Evolutionary conservation across 2,329 filamentous ascomycete species (phyloP).

Genomic region (Venturia aucupariae): DNA sequence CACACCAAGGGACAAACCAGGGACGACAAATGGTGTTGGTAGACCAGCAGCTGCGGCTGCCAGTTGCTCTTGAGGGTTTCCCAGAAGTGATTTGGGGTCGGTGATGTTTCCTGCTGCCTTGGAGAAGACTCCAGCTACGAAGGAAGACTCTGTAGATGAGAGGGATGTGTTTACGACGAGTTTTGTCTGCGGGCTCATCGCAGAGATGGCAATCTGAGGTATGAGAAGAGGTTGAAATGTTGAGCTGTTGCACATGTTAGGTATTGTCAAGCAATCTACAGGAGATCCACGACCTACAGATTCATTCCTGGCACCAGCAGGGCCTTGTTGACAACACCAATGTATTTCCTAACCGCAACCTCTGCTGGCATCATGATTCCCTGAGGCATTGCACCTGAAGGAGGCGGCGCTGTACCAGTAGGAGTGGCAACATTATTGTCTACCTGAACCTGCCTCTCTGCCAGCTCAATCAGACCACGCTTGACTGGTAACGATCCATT

Average conservation of each 20-base stretch:
- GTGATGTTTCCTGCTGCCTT: slow-evolving; percentile 35
- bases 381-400: slow-evolving; percentile 19
- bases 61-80: slow-evolving; percentile 30
- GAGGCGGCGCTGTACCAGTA: slow-evolving; percentile 5
- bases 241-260: neutral
- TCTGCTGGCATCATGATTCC: slow-evolving; percentile 23
- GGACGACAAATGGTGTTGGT: slow-evolving; percentile 53
- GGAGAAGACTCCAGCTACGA: slow-evolving; percentile 63
- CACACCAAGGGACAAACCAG: slow-evolving; percentile 58
- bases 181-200: slow-evolving; percentile 40
- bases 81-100: slow-evolving; percentile 11
- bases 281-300: slow-evolving; percentile 43
- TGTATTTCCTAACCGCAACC: slow-evolving; percentile 57
- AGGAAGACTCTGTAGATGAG: slow-evolving; percentile 60
- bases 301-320: slow-evolving; percentile 47
- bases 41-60: slow-evolving; percentile 32
- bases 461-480: slow-evolving; percentile 20
- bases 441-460: slow-evolving; percentile 17
- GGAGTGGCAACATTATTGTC: slow-evolving; percentile 6
- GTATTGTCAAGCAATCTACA: neutral
- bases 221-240: slow-evolving; percentile 53
- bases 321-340: slow-evolving; percentile 56
- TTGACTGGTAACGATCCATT: slow-evolving; percentile 24
- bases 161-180: slow-evolving; percentile 52
- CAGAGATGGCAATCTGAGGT: slow-evolving; percentile 58